phyloP scores from a whole-genome alignment of 2,329 filamentous ascomycete genomes.

The Calonectria pseudoturangicola region DNA sequence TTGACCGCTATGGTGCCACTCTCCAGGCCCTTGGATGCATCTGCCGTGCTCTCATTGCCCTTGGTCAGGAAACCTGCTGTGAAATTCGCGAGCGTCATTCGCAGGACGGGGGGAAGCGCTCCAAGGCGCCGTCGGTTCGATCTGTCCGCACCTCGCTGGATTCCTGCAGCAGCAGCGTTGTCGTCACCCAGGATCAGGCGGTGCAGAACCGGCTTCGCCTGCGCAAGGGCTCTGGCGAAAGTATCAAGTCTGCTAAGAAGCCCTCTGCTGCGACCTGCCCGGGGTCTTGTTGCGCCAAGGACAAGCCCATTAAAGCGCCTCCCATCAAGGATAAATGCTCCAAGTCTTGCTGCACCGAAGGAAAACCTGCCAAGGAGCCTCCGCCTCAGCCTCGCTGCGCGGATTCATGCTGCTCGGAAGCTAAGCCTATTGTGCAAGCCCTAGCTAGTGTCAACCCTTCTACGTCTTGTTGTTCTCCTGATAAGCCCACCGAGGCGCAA shows the following conservation, averaged over 20 bases:
- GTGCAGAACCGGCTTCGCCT: background rate
- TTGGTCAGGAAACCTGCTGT: conserved; percentile 72
- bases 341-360: background rate
- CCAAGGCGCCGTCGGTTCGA: conserved; percentile 47
- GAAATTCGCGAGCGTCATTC: conserved; percentile 51
- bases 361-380: background rate
- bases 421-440: background rate
- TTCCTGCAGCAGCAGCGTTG: conserved; percentile 48
- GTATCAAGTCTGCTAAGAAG: background rate
- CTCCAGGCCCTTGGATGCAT: conserved; percentile 72
- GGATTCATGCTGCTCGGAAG: background rate
- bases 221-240: background rate
- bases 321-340: background rate
- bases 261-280: background rate
- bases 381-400: background rate
- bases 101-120: conserved; percentile 51
- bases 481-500: too few species aligned
- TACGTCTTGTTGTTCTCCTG: background rate
- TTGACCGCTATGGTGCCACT: conserved; percentile 63
- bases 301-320: background rate
- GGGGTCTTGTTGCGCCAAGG: background rate
- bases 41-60: conserved; percentile 70
- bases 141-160: conserved; percentile 52
- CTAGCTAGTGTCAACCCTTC: background rate
- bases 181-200: background rate